phyloP scores from a whole-genome alignment of 805 yeast species.

The Yarrowia osloensis region DNA sequence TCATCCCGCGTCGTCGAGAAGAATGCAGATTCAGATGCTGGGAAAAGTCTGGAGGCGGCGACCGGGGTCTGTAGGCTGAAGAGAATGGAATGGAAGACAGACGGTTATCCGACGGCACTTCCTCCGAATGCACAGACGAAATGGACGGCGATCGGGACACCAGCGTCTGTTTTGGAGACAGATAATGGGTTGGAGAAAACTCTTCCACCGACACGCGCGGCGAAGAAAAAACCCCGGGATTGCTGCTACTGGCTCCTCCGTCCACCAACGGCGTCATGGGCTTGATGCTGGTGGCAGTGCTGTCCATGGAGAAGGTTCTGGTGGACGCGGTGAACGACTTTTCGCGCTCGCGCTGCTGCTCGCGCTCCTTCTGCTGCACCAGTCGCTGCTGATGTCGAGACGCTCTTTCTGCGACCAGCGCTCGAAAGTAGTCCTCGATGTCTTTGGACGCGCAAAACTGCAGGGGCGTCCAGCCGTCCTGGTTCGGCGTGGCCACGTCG shows the following conservation, averaged over 20 bases:
- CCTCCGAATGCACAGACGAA: conserved; percentile 1
- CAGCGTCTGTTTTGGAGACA: not conserved
- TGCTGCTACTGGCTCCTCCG: not conserved
- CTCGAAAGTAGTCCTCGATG: conserved; percentile 44
- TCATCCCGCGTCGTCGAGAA: conserved; percentile 5
- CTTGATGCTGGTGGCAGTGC: not conserved
- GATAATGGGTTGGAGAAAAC: not conserved
- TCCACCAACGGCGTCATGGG: not conserved
- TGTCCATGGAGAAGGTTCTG: not conserved
- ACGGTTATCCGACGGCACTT: not conserved
- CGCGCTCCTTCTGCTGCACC: conserved; percentile 9
- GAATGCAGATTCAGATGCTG: conserved; percentile 16
- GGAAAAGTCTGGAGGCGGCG: conserved; percentile 9
- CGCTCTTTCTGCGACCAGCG: conserved; percentile 28
- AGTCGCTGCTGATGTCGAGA: conserved; percentile 15
- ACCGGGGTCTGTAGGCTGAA: conserved; percentile 11
- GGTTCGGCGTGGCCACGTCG: conserved; percentile 53
- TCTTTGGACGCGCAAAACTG: conserved; percentile 61
- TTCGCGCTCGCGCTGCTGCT: not conserved
- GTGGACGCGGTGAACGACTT: conserved; percentile 1
- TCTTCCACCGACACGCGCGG: not conserved
- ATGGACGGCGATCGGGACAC: conserved; percentile 1
- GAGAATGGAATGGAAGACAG: conserved; percentile 3
- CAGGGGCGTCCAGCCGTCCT: conserved; percentile 63
- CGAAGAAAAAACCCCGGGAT: not conserved